Evolutionary conservation across 2,329 filamentous ascomycete genomes (phyloP).

Genomic region (Trichoderma sp.): DNA sequence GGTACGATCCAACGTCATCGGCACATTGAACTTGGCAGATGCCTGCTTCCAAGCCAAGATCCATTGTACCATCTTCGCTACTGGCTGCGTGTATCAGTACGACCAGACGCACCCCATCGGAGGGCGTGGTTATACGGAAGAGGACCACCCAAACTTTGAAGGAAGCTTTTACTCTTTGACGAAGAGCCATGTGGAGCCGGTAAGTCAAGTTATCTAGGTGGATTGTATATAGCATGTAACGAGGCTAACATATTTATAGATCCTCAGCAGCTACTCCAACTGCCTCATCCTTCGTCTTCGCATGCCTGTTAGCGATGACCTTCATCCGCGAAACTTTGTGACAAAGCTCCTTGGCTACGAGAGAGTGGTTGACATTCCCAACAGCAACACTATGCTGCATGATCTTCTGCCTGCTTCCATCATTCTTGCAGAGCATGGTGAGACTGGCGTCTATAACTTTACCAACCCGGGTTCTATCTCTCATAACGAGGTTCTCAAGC

Average conservation of each 20-base stretch:
- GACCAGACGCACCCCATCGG: conserved; percentile 59
- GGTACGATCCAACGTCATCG: conserved; percentile 64
- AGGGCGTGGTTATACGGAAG: conserved; percentile 59
- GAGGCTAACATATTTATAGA: conserved; percentile 34
- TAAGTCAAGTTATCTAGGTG: conserved; percentile 1
- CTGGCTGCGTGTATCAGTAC: conserved; percentile 66
- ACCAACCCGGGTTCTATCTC: conserved; percentile 68
- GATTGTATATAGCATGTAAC: not conserved
- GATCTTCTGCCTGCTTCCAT: conserved; percentile 62
- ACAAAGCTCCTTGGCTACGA: conserved; percentile 67
- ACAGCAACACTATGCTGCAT: conserved; percentile 64
- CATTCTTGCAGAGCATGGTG: conserved; percentile 57
- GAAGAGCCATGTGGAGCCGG: conserved; percentile 60
- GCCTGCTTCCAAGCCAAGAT: conserved; percentile 56
- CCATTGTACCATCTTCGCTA: conserved; percentile 64
- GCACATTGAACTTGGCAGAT: conserved; percentile 61
- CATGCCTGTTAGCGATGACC: conserved; percentile 67
- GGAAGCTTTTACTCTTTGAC: conserved; percentile 68
- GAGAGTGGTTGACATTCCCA: conserved; percentile 63
- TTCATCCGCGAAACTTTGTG: conserved; percentile 65
- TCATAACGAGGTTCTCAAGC: conserved; percentile 64
- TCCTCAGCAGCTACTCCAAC: conserved; percentile 61
- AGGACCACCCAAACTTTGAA: conserved; percentile 61
- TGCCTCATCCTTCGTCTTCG: conserved; percentile 62
- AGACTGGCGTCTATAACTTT: conserved; percentile 66